Evolutionary conservation across 2,329 filamentous ascomycete species (phyloP).

Genomic region (Penicillium sp.): DNA sequence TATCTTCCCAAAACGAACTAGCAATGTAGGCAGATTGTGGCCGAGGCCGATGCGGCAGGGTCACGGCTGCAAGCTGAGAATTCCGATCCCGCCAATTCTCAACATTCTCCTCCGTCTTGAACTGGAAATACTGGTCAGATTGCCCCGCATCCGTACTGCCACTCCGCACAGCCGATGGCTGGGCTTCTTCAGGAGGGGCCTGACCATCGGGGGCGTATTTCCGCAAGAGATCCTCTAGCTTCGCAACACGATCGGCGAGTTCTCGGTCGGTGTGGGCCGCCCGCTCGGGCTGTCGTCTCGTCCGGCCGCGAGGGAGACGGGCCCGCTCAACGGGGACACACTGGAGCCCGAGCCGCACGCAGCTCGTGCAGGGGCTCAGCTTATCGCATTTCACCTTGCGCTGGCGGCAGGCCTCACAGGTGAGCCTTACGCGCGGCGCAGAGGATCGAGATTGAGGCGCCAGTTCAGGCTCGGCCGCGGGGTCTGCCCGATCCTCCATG

Average conservation of each 20-base stretch:
- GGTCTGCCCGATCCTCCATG: slow-evolving; percentile 14
- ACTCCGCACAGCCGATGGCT: not conserved
- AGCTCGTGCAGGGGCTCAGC: slow-evolving; percentile 32
- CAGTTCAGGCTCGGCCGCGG: slow-evolving; percentile 6
- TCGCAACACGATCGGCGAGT: slow-evolving; percentile 24
- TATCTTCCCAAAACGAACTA: slow-evolving; percentile 27
- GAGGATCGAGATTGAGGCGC: slow-evolving; percentile 13
- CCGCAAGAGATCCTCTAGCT: slow-evolving; percentile 25
- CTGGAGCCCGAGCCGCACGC: slow-evolving; percentile 21
- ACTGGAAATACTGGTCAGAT: slow-evolving; percentile 1
- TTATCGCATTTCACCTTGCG: slow-evolving; percentile 39
- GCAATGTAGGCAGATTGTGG: slow-evolving; percentile 18
- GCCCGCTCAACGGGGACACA: slow-evolving; percentile 33
- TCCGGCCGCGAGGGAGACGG: slow-evolving; percentile 33
- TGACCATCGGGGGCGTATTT: slow-evolving; percentile 13
- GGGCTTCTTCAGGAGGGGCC: not conserved
- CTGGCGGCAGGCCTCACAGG: slow-evolving; percentile 32
- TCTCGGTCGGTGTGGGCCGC: slow-evolving; percentile 13
- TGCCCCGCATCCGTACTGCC: not conserved
- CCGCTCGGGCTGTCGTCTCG: slow-evolving; percentile 17
- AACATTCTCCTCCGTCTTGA: slow-evolving; percentile 3
- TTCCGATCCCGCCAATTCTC: slow-evolving; percentile 8
- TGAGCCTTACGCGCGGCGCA: slow-evolving; percentile 26
- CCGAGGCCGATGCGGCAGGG: slow-evolving; percentile 12
- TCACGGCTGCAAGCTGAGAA: not conserved